Base-by-base conservation (phyloP, 2,329 filamentous ascomycete genomes). In the Fusarium tricinctum region DNA sequence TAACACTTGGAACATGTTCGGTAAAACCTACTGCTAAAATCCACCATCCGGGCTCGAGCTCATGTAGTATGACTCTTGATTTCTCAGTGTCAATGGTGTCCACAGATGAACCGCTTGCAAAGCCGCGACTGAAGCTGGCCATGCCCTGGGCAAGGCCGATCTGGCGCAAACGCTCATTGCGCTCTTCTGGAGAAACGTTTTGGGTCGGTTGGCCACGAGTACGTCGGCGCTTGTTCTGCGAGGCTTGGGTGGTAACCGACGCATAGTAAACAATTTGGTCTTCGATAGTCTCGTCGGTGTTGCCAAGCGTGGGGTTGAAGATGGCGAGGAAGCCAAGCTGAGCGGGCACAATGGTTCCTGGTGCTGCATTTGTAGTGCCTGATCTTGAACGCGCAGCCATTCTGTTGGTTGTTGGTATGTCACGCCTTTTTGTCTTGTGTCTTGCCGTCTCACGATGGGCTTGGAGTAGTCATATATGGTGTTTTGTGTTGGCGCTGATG, bases 131-230 rank as follows among this genome's bases (percentile, higher is more conserved):
- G 81, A 99, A 99, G 77, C 90, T 92, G 61, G 97, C 91, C 91
- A 98, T 97, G 77, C 94, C 96, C 82, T 99, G 96, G 40, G 96
- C 96, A 67, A 99, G 88, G 38, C 96, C 96, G 77, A 99, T 94
- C 83, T 97, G 94, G 69, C 96, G 88, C 74, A 98, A 83, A 73
- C 91, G 91, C 81, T 97, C 92, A 79, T 98, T 96, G 75, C 89
- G 88, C 74, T 94, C 89, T 69, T 92, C 89, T 48, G 86, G 80
- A 3, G 84, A 84, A 28, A 85, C 68, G 52, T 77, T 76, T 32
- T 83, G 81, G 14, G 79, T 82, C 2, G 82, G 81, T 19, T 79
- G 79, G 28, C 79, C 77, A 30, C 78, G 78, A 9, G 80, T 78
- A 71, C 83, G 79, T 69, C 82, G 78, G 28, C 80, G 80, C 58